Evolutionary conservation across 2,329 filamentous ascomycete genomes (phyloP).

Genomic region (Akanthomyces dipterigenus): DNA sequence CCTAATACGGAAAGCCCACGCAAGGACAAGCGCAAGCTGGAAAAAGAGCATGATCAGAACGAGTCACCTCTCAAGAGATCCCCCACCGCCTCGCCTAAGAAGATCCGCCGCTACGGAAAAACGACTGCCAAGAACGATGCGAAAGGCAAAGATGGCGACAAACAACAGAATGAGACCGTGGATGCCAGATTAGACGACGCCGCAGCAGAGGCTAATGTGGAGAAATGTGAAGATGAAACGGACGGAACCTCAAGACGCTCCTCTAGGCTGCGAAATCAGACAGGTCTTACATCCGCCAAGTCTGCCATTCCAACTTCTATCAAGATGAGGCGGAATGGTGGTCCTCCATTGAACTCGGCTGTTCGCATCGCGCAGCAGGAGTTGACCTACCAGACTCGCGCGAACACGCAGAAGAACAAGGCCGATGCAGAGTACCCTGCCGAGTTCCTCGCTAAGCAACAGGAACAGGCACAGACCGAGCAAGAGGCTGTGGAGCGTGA

Average conservation of each 20-base stretch:
- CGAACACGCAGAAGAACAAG: constrained; percentile 30
- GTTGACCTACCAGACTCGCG: constrained; percentile 22
- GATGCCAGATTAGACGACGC: background rate
- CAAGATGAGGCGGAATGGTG: constrained; percentile 23
- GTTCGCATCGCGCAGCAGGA: constrained; percentile 27
- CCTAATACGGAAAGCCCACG: constrained; percentile 28
- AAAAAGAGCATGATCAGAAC: constrained; percentile 16
- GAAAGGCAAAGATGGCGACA: background rate
- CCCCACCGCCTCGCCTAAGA: constrained; percentile 20
- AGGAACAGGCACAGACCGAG: constrained; percentile 19
- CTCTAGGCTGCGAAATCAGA: constrained; percentile 23
- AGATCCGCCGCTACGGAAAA: constrained; percentile 18
- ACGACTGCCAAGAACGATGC: background rate
- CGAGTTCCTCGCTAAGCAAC: constrained; percentile 26
- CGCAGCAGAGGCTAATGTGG: constrained; percentile 3
- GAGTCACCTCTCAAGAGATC: constrained; percentile 18
- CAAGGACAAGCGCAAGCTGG: constrained; percentile 27
- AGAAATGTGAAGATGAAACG: constrained; percentile 15
- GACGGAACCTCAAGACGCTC: constrained; percentile 23
- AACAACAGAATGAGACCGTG: constrained; percentile 1
- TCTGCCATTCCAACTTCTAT: constrained; percentile 30
- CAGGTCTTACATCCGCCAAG: constrained; percentile 17
- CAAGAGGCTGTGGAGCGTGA: constrained; percentile 15
- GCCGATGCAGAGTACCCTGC: constrained; percentile 29
- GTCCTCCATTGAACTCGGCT: constrained; percentile 17